phyloP scores from a whole-genome alignment of 148 eudicot species.

The Silene conica region DNA sequence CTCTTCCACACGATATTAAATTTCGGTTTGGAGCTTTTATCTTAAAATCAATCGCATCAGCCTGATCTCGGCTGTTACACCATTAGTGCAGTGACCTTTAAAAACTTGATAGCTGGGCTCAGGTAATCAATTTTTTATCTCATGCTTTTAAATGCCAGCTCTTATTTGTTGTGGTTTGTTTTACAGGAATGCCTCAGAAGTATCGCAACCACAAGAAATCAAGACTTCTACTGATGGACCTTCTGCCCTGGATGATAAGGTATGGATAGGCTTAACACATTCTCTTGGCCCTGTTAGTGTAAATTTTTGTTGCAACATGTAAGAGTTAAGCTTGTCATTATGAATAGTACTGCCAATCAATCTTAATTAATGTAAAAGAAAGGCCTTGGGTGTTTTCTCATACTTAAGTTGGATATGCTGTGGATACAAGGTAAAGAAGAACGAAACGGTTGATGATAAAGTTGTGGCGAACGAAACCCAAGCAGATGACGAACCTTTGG shows the following conservation, averaged over 20 bases:
- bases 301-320: not conserved
- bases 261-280: constrained; percentile 23
- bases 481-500: constrained; percentile 65
- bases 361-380: not conserved
- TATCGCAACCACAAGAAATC: constrained; percentile 38
- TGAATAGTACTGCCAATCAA: not conserved
- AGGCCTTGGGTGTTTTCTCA: not conserved
- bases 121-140: not conserved
- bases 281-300: not conserved
- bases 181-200: constrained; percentile 46
- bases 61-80: no score
- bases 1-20: not conserved
- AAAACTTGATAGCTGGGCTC: not conserved
- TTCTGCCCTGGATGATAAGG: constrained; percentile 72
- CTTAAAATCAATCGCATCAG: no score
- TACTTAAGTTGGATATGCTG: constrained; percentile 4
- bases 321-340: not conserved
- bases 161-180: not conserved
- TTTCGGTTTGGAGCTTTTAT: no score
- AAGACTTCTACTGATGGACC: constrained; percentile 46
- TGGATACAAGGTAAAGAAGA: constrained; percentile 62
- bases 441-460: constrained; percentile 65
- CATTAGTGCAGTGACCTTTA: not conserved
- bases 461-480: constrained; percentile 50
- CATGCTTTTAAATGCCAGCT: not conserved